Percentiles rank a stretch among this genome's conserved stretches.
Evolutionary conservation across 2,329 filamentous ascomycete genomes (phyloP).

Genomic region (Didymella lethalis): DNA sequence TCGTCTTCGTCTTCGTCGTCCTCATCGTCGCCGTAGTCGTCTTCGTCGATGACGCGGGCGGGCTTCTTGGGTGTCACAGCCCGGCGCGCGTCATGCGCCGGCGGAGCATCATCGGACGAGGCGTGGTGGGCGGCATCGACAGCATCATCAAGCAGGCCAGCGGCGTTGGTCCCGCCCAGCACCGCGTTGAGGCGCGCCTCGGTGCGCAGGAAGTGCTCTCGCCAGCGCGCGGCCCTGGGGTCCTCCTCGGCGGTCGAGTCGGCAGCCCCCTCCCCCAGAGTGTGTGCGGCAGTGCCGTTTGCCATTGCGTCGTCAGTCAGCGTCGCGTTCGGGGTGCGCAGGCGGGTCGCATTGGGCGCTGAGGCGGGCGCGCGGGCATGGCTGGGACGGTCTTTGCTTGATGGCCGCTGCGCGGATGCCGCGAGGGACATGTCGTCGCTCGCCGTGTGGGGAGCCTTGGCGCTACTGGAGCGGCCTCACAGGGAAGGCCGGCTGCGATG

Average conservation of each 20-base stretch:
- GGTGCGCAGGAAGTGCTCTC: slow-evolving; percentile 76
- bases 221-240: slow-evolving; percentile 66
- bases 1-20: slow-evolving; percentile 58
- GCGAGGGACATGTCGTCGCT: slow-evolving; percentile 48
- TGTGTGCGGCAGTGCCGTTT: slow-evolving; percentile 49
- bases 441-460: slow-evolving; percentile 48
- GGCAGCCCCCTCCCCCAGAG: slow-evolving; percentile 47
- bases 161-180: slow-evolving; percentile 63
- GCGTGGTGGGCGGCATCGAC: slow-evolving; percentile 33
- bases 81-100: slow-evolving; percentile 55
- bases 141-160: slow-evolving; percentile 39
- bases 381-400: slow-evolving; percentile 52
- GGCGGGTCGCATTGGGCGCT: slow-evolving; percentile 46
- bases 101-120: slow-evolving; percentile 41
- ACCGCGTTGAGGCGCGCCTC: slow-evolving; percentile 79
- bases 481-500: slow-evolving; percentile 48
- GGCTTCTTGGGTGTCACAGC: slow-evolving; percentile 71
- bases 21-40: slow-evolving; percentile 84
- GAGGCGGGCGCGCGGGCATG: slow-evolving; percentile 52
- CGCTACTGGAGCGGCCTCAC: slow-evolving; percentile 45
- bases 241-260: slow-evolving; percentile 57
- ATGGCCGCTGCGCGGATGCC: slow-evolving; percentile 50
- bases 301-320: slow-evolving; percentile 56
- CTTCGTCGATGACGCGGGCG: slow-evolving; percentile 80
- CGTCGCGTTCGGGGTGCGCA: slow-evolving; percentile 53